Percentiles rank a stretch among this genome's conserved stretches.
Evolutionary conservation across 768 basidiomycete species (phyloP).

Genomic region (Russula lepida): DNA sequence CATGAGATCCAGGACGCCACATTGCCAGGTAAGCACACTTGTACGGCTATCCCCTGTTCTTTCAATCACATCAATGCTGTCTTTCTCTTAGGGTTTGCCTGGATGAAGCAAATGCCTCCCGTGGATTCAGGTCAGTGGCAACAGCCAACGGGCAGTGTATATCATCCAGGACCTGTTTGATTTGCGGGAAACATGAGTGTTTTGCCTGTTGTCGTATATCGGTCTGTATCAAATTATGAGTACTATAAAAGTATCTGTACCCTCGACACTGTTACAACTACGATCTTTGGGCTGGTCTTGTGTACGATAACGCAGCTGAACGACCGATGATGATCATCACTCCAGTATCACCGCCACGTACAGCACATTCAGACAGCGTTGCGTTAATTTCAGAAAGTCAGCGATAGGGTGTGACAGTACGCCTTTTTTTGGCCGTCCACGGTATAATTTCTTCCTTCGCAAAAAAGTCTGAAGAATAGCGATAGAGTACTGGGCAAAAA

Average conservation of each 20-base stretch:
- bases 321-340: too few relatives aligned
- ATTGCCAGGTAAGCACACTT: slow-evolving; percentile 16
- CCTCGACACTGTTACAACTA: background rate
- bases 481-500: too few relatives aligned
- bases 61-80: background rate
- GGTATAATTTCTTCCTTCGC: too few relatives aligned
- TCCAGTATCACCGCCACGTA: too few relatives aligned
- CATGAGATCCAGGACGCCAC: slow-evolving; percentile 5
- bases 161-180: background rate
- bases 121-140: slow-evolving; percentile 4
- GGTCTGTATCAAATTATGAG: background rate
- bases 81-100: slow-evolving; percentile 12
- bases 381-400: too few relatives aligned
- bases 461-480: too few relatives aligned
- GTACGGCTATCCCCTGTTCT: background rate
- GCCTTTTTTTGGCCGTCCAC: too few relatives aligned
- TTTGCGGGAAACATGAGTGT: background rate
- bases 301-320: background rate
- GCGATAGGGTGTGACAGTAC: too few relatives aligned
- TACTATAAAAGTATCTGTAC: background rate
- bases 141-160: background rate
- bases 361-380: too few relatives aligned
- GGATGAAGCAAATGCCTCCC: slow-evolving; percentile 21
- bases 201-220: background rate
- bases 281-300: background rate